Base-by-base conservation (phyloP, 371 early-diverging fungal genomes). In the Enterospora canceri region DNA sequence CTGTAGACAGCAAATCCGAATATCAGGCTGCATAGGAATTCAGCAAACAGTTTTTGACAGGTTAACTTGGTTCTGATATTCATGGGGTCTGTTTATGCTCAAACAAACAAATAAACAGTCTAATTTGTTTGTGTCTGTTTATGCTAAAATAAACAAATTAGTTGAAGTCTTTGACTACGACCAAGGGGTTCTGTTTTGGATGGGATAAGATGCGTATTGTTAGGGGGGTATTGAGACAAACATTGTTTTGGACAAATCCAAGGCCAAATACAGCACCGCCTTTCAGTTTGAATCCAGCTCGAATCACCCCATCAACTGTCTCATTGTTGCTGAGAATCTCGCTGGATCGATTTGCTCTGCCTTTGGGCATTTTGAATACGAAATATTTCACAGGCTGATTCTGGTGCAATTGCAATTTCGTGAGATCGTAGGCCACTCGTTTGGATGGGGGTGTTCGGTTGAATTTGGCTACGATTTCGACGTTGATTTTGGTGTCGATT, bases 1-100 rank as follows among this genome's bases (percentile, higher is more conserved):
- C 69, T 59, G 60, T 77, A 79, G 1, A 80, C 74, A 1, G 71
- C 68, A 65, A 67, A 80, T 26, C 76, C 74, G 65, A 80, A 80
- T 1, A 80, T 58, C 46, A 74, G 71, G 0, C 76, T 69, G 28
- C 69, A 67, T 30, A 74, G 47, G 18, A 73, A 63, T 57, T 80
- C 80, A n/a, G 70, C 78, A 12, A 80, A 48, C 48, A 53, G 47
- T 18, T 68, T 62, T 53, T 74, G 67, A 19, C 58, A 3, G 47
- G 69, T 23, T 24, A 15, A 24, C 19, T 40, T 40, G 8, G 8
- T 40, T 12, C 40, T 40, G 40, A 40, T n/a, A 12, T 40, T 8
- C 40, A 40, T 40, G n/a, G 8, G n/a, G 40, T 8, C 12, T 40
- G 40, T 40, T 40, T n/a, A n/a, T n/a, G n/a, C n/a, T n/a, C n/a